phyloP scores from a whole-genome alignment of 352 stramenopile genomes.

The Globisporangium solare region DNA sequence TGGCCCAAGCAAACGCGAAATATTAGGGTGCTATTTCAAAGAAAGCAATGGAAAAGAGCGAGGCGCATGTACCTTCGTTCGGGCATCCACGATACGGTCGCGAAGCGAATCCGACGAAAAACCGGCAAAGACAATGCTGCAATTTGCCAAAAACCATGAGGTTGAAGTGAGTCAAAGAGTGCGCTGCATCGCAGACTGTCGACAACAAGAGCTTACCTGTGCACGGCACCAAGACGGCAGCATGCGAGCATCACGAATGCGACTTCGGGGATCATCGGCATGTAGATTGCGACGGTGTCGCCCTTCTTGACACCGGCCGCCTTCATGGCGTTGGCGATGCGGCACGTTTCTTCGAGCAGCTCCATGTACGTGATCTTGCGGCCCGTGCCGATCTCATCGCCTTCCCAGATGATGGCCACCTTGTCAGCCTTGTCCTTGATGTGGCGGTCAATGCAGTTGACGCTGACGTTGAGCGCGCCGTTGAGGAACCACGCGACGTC shows the following conservation, averaged over 20 bases:
- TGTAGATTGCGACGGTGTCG: constrained; percentile 94
- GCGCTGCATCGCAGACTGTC: background rate
- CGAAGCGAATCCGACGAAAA: constrained; percentile 93
- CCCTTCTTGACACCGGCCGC: constrained; percentile 57
- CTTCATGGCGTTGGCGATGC: constrained; percentile 91
- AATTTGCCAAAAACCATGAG: background rate
- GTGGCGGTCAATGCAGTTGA: constrained; percentile 96
- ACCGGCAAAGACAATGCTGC: constrained; percentile 95
- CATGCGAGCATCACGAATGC: constrained; percentile 98
- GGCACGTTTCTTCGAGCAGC: constrained; percentile 84
- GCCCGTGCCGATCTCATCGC: constrained; percentile 92
- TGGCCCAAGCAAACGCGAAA: background rate
- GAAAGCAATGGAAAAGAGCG: background rate
- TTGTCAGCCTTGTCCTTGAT: constrained; percentile 79
- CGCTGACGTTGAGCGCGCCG: constrained; percentile 92
- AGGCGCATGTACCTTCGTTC: constrained; percentile 16
- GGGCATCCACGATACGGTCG: constrained; percentile 93
- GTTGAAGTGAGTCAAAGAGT: background rate
- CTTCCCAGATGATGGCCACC: constrained; percentile 96
- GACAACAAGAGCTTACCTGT: constrained; percentile 29
- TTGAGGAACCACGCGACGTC: constrained; percentile 95
- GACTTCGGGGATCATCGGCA: constrained; percentile 98
- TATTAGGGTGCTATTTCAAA: background rate
- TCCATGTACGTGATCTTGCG: constrained; percentile 91
- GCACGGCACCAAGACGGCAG: constrained; percentile 94